Evolutionary conservation across 192 early-diverging fungal species (phyloP).

Genomic region (Obelidium mucronatum): DNA sequence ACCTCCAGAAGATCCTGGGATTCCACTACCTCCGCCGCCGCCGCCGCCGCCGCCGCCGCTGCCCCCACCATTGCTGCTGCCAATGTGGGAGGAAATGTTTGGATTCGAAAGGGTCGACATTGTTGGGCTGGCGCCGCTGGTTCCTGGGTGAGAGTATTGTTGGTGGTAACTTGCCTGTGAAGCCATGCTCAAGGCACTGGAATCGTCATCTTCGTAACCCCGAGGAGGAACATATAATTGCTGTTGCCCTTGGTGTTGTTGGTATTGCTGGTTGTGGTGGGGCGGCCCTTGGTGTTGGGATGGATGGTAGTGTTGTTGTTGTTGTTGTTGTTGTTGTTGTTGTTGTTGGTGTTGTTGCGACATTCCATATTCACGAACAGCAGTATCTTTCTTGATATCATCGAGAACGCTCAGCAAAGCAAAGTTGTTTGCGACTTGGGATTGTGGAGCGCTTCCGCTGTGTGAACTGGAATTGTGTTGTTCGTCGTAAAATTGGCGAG

Average conservation of each 20-base stretch:
- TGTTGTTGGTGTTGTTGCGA: background rate
- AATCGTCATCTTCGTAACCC: conserved; percentile 11
- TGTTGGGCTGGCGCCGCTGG: conserved; percentile 16
- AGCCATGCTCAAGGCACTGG: conserved; percentile 11
- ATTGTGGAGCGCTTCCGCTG: background rate
- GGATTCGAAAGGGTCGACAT: conserved; percentile 12
- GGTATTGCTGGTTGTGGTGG: background rate
- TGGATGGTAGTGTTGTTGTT: background rate
- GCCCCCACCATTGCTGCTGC: no score
- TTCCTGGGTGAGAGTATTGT: background rate
- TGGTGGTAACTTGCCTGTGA: background rate
- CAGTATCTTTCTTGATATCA: conserved; percentile 22
- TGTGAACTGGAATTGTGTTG: background rate
- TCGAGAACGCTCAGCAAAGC: conserved; percentile 15
- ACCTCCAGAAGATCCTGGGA: background rate
- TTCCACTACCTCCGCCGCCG: background rate
- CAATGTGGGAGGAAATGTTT: no score
- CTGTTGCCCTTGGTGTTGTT: background rate
- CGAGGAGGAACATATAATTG: background rate
- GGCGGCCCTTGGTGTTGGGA: background rate
- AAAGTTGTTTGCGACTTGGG: conserved; percentile 1
- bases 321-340: conserved; percentile 12
- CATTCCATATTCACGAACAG: background rate
- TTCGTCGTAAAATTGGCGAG: conserved; percentile 4
- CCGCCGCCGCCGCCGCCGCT: no score